phyloP scores from a whole-genome alignment of 345 rosid genomes.

The Hirschfeldia incana region DNA sequence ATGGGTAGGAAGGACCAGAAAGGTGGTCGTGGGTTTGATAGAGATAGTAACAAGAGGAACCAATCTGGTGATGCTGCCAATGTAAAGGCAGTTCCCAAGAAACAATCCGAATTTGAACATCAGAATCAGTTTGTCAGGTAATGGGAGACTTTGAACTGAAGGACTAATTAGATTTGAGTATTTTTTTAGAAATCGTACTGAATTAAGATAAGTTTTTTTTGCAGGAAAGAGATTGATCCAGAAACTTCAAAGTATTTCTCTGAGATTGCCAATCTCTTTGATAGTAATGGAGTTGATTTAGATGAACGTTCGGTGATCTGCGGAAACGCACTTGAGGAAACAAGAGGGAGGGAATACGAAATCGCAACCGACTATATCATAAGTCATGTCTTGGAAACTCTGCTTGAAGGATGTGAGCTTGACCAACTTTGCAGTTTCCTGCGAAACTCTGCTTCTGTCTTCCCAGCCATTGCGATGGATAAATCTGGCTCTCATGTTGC shows the following conservation, averaged over 20 bases:
- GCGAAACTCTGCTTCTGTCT: conserved; percentile 54
- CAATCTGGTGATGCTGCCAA: conserved; percentile 32
- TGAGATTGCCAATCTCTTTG: conserved; percentile 80
- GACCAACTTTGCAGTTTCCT: conserved; percentile 84
- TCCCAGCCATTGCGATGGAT: conserved; percentile 89
- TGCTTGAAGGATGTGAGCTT: conserved; percentile 82
- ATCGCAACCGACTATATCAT: conserved; percentile 88
- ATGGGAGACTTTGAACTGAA: not conserved
- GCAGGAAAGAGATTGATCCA: conserved; percentile 87
- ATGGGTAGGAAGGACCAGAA: conserved; percentile 54
- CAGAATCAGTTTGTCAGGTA: conserved; percentile 63
- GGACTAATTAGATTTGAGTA: not conserved
- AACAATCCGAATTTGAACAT: conserved; percentile 47
- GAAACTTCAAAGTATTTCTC: conserved; percentile 73
- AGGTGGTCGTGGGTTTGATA: conserved; percentile 51
- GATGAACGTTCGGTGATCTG: conserved; percentile 78
- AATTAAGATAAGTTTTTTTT: conserved; percentile 25
- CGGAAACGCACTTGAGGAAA: conserved; percentile 82
- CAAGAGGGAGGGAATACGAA: conserved; percentile 78
- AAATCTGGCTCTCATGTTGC: conserved; percentile 96
- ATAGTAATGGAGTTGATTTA: conserved; percentile 66
- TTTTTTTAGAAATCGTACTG: not conserved
- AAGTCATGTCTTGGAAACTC: conserved; percentile 80
- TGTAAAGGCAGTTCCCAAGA: conserved; percentile 38
- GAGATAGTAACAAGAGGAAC: conserved; percentile 43